Percentiles rank a stretch among this genome's conserved stretches.
phyloP scores from a whole-genome alignment of 2,329 filamentous ascomycete genomes.

The Xylariaceae sp. region DNA sequence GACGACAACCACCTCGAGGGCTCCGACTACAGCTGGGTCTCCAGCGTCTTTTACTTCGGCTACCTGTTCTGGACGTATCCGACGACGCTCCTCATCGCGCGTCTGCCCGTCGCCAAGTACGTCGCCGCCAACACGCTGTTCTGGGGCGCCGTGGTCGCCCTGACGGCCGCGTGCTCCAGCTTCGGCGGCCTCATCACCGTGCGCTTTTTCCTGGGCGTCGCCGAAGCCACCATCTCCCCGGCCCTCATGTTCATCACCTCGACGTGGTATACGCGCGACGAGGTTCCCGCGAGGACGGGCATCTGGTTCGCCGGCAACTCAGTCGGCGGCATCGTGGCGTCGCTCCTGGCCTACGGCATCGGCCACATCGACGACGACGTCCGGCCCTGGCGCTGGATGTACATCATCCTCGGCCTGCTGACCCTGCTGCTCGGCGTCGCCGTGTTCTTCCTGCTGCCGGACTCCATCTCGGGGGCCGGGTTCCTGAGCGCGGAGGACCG shows the following conservation, averaged over 20 bases:
- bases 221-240: slow-evolving; percentile 47
- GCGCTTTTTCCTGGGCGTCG: slow-evolving; percentile 46
- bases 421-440: slow-evolving; percentile 46
- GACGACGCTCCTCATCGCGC: slow-evolving; percentile 39
- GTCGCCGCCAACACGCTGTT: slow-evolving; percentile 39
- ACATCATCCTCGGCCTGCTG: slow-evolving; percentile 42
- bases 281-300: slow-evolving; percentile 45
- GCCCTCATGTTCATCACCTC: slow-evolving; percentile 49
- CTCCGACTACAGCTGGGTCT: slow-evolving; percentile 38
- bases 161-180: slow-evolving; percentile 37
- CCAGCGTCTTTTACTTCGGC: slow-evolving; percentile 39
- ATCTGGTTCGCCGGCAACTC: slow-evolving; percentile 50
- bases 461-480: slow-evolving; percentile 44
- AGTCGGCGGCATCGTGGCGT: slow-evolving; percentile 39
- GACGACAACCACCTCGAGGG: slow-evolving; percentile 37
- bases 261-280: slow-evolving; percentile 50
- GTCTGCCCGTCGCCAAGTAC: slow-evolving; percentile 39
- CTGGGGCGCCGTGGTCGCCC: slow-evolving; percentile 41
- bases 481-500: slow-evolving; percentile 51
- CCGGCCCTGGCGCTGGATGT: slow-evolving; percentile 50
- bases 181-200: slow-evolving; percentile 42
- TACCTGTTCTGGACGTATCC: slow-evolving; percentile 45
- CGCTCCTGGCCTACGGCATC: slow-evolving; percentile 46
- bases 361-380: slow-evolving; percentile 43
- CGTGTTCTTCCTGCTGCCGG: slow-evolving; percentile 41